Conservation (phyloP, 495 filamentous ascomycete genomes). For the Penicillium desertorum region DNA sequence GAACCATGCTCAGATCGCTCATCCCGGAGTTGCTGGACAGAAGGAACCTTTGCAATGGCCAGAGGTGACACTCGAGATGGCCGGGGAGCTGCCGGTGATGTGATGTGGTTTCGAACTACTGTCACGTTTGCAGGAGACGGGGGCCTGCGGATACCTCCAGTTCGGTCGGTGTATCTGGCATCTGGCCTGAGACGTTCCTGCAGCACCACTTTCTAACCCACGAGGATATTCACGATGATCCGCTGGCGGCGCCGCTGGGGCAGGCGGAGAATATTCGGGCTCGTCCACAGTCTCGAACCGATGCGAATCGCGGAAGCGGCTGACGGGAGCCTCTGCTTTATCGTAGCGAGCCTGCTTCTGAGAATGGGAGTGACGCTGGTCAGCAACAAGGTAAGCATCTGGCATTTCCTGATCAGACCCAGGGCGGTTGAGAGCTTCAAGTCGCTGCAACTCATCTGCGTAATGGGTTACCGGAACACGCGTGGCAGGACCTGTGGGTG, state of each 20-base stretch:
- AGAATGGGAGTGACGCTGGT: constrained; percentile 33
- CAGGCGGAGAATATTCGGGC: constrained; percentile 52
- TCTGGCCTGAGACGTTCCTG: constrained; percentile 23
- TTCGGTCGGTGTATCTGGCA: constrained; percentile 23
- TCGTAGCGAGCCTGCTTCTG: constrained; percentile 31
- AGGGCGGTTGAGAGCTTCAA: constrained; percentile 46
- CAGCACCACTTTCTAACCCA: constrained; percentile 18
- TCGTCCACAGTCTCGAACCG: constrained; percentile 41
- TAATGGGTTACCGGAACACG: constrained; percentile 33
- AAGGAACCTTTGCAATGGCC: constrained; percentile 60
- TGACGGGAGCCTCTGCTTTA: constrained; percentile 21
- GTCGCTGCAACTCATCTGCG: constrained; percentile 50
- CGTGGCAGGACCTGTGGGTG: constrained; percentile 25
- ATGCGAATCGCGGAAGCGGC: constrained; percentile 23
- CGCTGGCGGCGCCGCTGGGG: constrained; percentile 41
- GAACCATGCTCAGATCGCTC: constrained; percentile 27
- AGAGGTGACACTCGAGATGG: constrained; percentile 79
- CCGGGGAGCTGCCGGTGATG: constrained; percentile 75
- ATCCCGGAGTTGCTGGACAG: constrained; percentile 38
- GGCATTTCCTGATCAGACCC: constrained; percentile 49
- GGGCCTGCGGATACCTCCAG: constrained; percentile 25
- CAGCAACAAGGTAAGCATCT: constrained; percentile 49
- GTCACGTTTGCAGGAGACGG: constrained; percentile 39
- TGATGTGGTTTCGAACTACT: constrained; percentile 60
- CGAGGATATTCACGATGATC: constrained; percentile 31